Evolutionary conservation across 805 yeast species (phyloP), one percentile per base, ranked within the genome.

Genomic region (Pichia ethanolica): DNA sequence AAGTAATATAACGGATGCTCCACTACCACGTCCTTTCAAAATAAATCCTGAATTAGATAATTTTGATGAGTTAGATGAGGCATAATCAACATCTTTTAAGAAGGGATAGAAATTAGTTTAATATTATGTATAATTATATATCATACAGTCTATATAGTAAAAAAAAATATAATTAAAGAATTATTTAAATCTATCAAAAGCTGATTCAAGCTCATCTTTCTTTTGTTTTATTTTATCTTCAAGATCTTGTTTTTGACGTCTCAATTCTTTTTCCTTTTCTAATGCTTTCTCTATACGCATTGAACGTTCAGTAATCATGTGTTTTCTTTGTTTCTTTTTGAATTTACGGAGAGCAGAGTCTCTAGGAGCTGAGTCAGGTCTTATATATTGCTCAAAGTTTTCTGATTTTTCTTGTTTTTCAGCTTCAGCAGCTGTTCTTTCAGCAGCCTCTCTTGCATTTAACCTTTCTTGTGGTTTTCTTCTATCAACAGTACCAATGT

Each of bases 291-390:
- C 90, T 11, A 87, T 73, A 56, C 95, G 80, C 63, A 83, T 61
- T 58, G 83, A 83, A 60, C 97, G 82, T 65, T 89, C 88, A 64
- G 89, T 95, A 53, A 90, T 79, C 42, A 89, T 90, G 62, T 89
- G 89, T 64, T 78, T 81, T 48, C 83, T 81, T 75, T 84, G 86
- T 77, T 87, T 90, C 65, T 96, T 81, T 67, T 86, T 70, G 64
- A 82, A 82, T 48, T 82, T 78, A 63, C 96, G 82, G 52, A 91
- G 69, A 1, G 89, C 82, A 8, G 97, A 88, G 68, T 89, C 88
- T 67, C 86, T 86, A 44, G 88, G 86, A 62, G 80, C 81, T 37
- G 81, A 82, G 33, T 81, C 82, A 2, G 95, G 86, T 55, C 78
- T 78, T 13, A 85, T 71, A 50, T 73, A 74, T 51, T 80, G 73